Evolutionary conservation across 352 stramenopile genomes (phyloP).

Genomic region (Pythium folliculosum): DNA sequence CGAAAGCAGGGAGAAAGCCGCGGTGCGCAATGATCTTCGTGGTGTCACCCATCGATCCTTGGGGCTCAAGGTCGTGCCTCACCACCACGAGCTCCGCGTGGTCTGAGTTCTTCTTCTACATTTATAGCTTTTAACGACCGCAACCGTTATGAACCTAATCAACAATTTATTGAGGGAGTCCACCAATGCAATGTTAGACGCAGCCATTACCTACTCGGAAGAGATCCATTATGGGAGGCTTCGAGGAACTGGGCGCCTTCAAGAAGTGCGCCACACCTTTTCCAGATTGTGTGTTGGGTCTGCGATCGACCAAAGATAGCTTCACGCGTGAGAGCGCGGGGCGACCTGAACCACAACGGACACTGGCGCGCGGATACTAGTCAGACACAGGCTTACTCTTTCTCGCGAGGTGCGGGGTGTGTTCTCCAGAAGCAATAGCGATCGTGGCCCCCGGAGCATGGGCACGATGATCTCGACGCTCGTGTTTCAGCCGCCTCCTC

Average conservation of each 20-base stretch:
- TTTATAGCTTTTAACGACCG: background rate
- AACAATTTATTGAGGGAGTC: conserved; percentile 15
- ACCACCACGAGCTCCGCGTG: conserved; percentile 14
- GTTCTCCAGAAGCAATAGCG: too few species aligned
- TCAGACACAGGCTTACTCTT: background rate
- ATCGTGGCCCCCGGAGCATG: conserved; percentile 43
- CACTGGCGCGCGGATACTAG: background rate
- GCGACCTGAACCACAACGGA: conserved; percentile 2
- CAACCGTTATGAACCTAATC: conserved; percentile 18
- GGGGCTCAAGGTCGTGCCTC: conserved; percentile 23
- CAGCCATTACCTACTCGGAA: background rate
- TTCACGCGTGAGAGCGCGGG: conserved; percentile 8
- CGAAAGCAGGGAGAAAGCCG: conserved; percentile 15
- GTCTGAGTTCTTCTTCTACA: background rate
- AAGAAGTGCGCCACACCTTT: conserved; percentile 23
- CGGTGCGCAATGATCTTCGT: conserved; percentile 27
- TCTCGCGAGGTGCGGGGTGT: background rate
- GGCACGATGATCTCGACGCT: conserved; percentile 78
- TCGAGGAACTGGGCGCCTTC: conserved; percentile 16
- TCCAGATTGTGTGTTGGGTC: background rate
- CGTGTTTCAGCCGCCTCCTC: conserved; percentile 87
- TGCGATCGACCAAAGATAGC: conserved; percentile 21
- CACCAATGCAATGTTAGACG: background rate
- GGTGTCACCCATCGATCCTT: conserved; percentile 25
- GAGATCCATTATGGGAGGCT: conserved; percentile 19